A percentile compares a stretch with the other conserved stretches of the same genome.
Conservation (phyloP, 1,284 basidiomycete species). For the Sanghuangporus baumii region DNA sequence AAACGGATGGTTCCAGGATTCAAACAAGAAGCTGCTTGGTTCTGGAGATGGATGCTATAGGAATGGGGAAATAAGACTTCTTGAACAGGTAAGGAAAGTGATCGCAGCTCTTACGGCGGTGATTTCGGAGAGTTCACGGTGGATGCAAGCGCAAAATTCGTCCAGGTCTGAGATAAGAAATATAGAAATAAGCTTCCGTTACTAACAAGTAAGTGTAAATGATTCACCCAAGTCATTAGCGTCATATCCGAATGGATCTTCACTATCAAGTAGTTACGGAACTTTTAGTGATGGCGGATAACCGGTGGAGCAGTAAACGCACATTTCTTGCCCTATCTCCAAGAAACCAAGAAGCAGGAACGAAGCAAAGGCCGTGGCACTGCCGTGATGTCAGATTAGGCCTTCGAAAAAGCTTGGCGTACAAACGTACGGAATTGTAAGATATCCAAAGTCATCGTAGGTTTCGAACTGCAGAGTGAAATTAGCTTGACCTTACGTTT, state of each 20-base stretch:
- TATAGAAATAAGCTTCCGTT: constrained; percentile 2
- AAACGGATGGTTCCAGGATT: constrained; percentile 55
- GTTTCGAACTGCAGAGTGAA: constrained; percentile 47
- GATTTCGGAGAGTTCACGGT: constrained; percentile 62
- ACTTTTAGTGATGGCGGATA: background rate
- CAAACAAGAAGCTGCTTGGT: constrained; percentile 48
- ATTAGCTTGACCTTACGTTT: background rate
- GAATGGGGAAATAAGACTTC: background rate
- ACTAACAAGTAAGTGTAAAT: background rate
- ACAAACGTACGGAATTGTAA: constrained; percentile 45
- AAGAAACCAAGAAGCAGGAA: constrained; percentile 65
- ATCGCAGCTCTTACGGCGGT: constrained; percentile 47
- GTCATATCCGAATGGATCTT: constrained; percentile 68
- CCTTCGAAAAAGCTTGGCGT: background rate
- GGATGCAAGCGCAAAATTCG: constrained; percentile 55
- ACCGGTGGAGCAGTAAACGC: constrained; percentile 21
- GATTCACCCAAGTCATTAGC: constrained; percentile 54
- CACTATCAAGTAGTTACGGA: constrained; percentile 30
- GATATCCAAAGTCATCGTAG: constrained; percentile 40
- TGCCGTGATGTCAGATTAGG: constrained; percentile 16
- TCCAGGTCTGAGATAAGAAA: constrained; percentile 44
- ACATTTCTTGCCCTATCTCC: constrained; percentile 68
- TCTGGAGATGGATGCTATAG: constrained; percentile 46
- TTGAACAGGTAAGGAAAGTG: background rate
- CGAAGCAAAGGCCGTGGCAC: constrained; percentile 51